phyloP scores from a whole-genome alignment of 2,329 filamentous ascomycete genomes.

The Xylaria polymorpha region DNA sequence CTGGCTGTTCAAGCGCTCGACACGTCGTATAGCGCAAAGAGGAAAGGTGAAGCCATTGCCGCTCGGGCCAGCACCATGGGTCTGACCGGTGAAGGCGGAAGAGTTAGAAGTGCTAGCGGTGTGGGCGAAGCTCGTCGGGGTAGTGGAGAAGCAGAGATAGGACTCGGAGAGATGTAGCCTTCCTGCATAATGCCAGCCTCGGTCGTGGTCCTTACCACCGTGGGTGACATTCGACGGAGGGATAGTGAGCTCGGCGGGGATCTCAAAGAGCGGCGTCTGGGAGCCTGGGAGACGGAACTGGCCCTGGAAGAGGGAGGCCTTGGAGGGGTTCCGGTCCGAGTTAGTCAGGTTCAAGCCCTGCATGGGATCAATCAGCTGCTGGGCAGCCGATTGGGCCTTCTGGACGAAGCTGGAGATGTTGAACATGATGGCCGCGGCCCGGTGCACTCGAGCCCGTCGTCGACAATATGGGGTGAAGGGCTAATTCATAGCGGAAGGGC shows the following conservation, averaged over 20 bases:
- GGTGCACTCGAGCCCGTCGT: conserved; percentile 46
- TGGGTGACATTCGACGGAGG: conserved; percentile 76
- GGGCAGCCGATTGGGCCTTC: conserved; percentile 75
- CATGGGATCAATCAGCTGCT: conserved; percentile 92
- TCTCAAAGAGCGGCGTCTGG: conserved; percentile 94
- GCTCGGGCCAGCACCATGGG: conserved; percentile 89
- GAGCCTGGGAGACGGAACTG: conserved; percentile 95
- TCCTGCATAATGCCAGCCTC: conserved; percentile 89
- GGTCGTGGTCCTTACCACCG: conserved; percentile 76
- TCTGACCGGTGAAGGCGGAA: conserved; percentile 89
- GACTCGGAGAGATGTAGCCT: conserved; percentile 94
- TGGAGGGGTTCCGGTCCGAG: conserved; percentile 85
- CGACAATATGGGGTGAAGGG: conserved; percentile 34
- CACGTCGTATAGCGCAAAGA: conserved; percentile 87
- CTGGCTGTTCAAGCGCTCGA: conserved; percentile 92
- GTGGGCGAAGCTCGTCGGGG: conserved; percentile 85
- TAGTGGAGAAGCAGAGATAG: conserved; percentile 96
- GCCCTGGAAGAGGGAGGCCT: conserved; percentile 90
- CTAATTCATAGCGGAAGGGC: conserved; percentile 48
- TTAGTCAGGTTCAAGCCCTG: conserved; percentile 78
- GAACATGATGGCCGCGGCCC: conserved; percentile 62
- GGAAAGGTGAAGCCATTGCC: conserved; percentile 97
- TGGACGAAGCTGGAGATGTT: conserved; percentile 84
- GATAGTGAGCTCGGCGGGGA: conserved; percentile 94
- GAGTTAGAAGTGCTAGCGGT: conserved; percentile 83